Percentiles rank a stretch among this genome's conserved stretches.
Evolutionary conservation across 768 basidiomycete species (phyloP).

Genomic region (Suillus tomentosus): DNA sequence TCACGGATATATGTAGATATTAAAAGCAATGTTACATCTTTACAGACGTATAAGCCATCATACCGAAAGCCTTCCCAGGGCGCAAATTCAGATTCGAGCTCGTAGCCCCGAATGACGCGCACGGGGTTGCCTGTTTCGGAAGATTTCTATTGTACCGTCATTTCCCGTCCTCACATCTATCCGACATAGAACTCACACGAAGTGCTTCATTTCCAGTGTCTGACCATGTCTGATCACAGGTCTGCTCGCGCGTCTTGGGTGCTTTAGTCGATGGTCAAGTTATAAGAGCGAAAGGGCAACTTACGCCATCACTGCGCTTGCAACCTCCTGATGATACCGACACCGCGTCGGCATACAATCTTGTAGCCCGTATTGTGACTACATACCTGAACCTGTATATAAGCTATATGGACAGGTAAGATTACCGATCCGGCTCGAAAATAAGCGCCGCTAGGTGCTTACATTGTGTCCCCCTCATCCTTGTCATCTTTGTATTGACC

Average conservation of each 20-base stretch:
- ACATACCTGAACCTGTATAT: constrained; percentile 27
- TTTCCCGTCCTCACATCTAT: not conserved
- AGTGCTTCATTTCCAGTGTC: constrained; percentile 15
- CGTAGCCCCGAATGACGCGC: constrained; percentile 30
- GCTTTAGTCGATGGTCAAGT: not conserved
- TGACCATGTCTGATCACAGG: constrained; percentile 25
- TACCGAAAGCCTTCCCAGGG: constrained; percentile 29
- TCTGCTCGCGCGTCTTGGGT: constrained; percentile 24
- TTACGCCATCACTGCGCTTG: not conserved
- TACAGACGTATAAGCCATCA: constrained; percentile 32
- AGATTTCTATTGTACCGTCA: constrained; percentile 22
- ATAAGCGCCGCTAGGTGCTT: constrained; percentile 23
- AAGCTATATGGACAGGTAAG: constrained; percentile 21
- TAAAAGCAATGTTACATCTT: constrained; percentile 16
- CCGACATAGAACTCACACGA: constrained; percentile 14
- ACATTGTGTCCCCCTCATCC: constrained; percentile 30
- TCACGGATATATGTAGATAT: not conserved
- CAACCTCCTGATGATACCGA: constrained; percentile 20
- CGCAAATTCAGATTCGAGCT: constrained; percentile 24
- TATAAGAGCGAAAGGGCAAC: constrained; percentile 1
- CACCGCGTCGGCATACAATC: not conserved
- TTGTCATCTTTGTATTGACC: constrained; percentile 24
- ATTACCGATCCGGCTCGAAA: not conserved
- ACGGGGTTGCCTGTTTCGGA: constrained; percentile 18
- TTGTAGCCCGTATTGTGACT: not conserved